Percentiles rank a stretch among this genome's conserved stretches.
Conservation (phyloP, 1,284 basidiomycete genomes). For the Pisolithus thermaeus region DNA sequence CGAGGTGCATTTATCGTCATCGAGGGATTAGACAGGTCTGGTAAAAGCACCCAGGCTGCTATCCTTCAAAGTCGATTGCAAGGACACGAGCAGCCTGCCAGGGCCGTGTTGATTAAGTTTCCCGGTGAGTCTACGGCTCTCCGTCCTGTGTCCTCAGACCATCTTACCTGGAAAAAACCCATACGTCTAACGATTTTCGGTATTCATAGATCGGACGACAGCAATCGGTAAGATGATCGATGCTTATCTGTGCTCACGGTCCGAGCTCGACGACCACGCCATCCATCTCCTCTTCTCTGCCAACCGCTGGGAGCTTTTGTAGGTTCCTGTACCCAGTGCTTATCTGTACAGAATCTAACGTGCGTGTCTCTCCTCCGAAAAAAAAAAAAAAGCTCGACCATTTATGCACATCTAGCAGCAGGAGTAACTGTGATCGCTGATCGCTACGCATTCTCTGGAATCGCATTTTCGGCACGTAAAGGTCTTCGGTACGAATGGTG, state of each 20-base stretch:
- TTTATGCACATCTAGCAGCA: constrained; percentile 52
- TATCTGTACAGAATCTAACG: constrained; percentile 12
- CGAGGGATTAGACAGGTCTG: constrained; percentile 91
- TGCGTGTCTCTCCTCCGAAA: not conserved
- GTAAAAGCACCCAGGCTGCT: constrained; percentile 83
- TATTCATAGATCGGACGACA: constrained; percentile 76
- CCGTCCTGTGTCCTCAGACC: not conserved
- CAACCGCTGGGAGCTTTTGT: constrained; percentile 96
- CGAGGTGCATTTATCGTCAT: constrained; percentile 86
- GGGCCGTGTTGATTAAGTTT: constrained; percentile 67
- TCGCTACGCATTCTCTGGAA: constrained; percentile 95
- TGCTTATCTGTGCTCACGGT: constrained; percentile 78
- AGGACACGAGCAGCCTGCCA: constrained; percentile 30
- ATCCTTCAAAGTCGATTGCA: constrained; percentile 40
- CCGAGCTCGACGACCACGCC: constrained; percentile 86
- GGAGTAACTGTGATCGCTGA: constrained; percentile 86
- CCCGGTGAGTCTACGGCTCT: constrained; percentile 53
- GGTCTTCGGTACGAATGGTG: constrained; percentile 73
- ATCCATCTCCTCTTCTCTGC: constrained; percentile 96
- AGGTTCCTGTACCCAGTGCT: constrained; percentile 26
- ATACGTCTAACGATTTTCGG: no score
- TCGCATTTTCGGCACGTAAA: constrained; percentile 91
- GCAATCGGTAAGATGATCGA: constrained; percentile 93
- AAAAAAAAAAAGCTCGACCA: constrained; percentile 46
- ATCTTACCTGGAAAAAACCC: not conserved